These are phyloP conservation scores for Populus euphratica DNA, from an alignment of 345 rosid genomes.

Conservation along the genomic window DNA sequence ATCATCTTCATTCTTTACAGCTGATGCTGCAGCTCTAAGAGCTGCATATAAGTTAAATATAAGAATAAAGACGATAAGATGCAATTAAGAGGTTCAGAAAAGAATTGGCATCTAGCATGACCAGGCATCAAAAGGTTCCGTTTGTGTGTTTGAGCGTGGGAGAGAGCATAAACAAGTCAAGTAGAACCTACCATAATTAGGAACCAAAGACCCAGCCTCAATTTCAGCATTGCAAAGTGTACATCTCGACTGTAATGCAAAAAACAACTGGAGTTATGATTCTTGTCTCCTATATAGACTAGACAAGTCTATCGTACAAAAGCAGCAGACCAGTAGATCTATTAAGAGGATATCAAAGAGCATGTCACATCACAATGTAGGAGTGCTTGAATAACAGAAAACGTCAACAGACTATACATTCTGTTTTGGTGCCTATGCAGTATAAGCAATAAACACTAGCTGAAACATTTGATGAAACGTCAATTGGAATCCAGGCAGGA, in stretches of 20 bases:
- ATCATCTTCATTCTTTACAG: conserved; percentile 89
- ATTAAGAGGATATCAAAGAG: background rate
- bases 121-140: background rate
- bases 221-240: conserved; percentile 79
- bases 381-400: background rate
- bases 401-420: background rate
- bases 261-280: conserved; percentile 36
- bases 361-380: background rate
- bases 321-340: background rate
- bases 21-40: conserved; percentile 91
- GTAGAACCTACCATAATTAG: conserved; percentile 67
- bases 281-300: conserved; percentile 25
- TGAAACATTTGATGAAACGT: background rate
- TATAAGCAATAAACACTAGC: background rate
- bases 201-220: conserved; percentile 62
- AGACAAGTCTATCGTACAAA: conserved; percentile 2
- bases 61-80: background rate
- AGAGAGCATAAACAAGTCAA: conserved; percentile 9
- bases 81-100: background rate
- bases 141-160: background rate
- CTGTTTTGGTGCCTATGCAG: background rate
- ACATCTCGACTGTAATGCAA: conserved; percentile 83
- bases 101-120: conserved; percentile 9
- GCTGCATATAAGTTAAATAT: conserved; percentile 42
- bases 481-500: background rate